phyloP scores from a whole-genome alignment of 2,329 filamentous ascomycete genomes.

The Xylaria sp. region DNA sequence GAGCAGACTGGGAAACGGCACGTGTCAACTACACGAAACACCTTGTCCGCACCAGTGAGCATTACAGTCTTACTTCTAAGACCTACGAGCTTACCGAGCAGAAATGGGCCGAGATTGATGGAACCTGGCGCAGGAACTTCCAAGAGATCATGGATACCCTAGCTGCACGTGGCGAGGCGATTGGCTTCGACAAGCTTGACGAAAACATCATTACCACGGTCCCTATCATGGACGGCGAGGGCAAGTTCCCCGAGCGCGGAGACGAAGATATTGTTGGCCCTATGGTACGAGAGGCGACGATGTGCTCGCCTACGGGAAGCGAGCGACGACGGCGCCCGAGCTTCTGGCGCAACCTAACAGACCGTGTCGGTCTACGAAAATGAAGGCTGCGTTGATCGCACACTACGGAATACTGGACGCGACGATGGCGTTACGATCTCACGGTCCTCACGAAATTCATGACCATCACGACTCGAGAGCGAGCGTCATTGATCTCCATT shows the following conservation, averaged over 20 bases:
- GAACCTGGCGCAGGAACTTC: constrained; percentile 76
- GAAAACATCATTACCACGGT: constrained; percentile 72
- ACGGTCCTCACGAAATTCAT: constrained; percentile 36
- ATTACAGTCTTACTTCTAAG: constrained; percentile 90
- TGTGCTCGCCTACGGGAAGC: constrained; percentile 52
- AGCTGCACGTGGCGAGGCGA: constrained; percentile 54
- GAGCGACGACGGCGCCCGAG: constrained; percentile 47
- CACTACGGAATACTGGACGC: constrained; percentile 14
- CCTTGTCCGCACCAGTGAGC: constrained; percentile 85
- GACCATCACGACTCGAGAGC: constrained; percentile 42
- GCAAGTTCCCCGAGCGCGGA: constrained; percentile 88
- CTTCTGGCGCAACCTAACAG: constrained; percentile 51
- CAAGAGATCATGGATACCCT: constrained; percentile 70
- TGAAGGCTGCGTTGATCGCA: constrained; percentile 31
- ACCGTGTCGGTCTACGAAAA: constrained; percentile 48
- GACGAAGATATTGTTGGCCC: constrained; percentile 95
- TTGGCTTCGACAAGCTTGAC: constrained; percentile 59
- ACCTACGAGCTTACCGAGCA: constrained; percentile 86
- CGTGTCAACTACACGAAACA: constrained; percentile 90
- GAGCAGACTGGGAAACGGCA: constrained; percentile 84
- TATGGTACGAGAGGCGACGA: constrained; percentile 75
- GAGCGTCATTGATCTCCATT: constrained; percentile 43
- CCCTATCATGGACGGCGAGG: constrained; percentile 76
- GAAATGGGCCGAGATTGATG: constrained; percentile 88
- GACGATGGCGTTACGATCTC: constrained; percentile 24